These are phyloP conservation scores for Ploettnerulaceae sp. DNA, from an alignment of 2,329 filamentous ascomycete species.

Conservation along the genomic window DNA sequence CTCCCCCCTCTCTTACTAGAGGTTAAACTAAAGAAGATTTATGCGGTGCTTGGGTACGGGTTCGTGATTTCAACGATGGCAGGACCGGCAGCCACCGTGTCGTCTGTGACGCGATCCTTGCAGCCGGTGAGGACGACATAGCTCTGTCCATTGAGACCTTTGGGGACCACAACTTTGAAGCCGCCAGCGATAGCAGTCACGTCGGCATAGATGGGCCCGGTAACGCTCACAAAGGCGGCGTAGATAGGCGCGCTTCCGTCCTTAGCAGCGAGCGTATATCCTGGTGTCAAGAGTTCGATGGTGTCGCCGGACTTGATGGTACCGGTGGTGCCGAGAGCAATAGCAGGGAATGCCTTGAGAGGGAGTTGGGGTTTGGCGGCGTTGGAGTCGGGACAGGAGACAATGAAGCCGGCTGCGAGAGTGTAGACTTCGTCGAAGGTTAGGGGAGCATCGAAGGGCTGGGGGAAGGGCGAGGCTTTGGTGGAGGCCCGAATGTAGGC, in stretches of 20 bases:
- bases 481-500: constrained; percentile 52
- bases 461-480: constrained; percentile 48
- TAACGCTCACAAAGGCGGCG: constrained; percentile 38
- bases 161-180: constrained; percentile 31
- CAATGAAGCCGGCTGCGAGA: constrained; percentile 59
- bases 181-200: constrained; percentile 27
- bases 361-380: constrained; percentile 41
- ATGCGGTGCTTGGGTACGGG: constrained; percentile 12
- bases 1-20: constrained; percentile 24
- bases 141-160: constrained; percentile 37
- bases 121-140: constrained; percentile 38
- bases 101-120: constrained; percentile 34
- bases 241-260: constrained; percentile 29
- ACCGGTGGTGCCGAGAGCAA: constrained; percentile 33
- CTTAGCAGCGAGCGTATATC: constrained; percentile 22
- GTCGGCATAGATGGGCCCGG: constrained; percentile 35
- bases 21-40: too few species aligned
- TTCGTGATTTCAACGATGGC: constrained; percentile 32
- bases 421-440: constrained; percentile 56
- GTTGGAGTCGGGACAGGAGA: constrained; percentile 47
- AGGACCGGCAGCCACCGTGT: constrained; percentile 36
- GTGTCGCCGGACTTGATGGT: constrained; percentile 22
- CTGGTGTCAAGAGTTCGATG: constrained; percentile 29
- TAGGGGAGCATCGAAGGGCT: constrained; percentile 57
- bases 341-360: constrained; percentile 54